Evolutionary conservation across 257 asterid species (phyloP).

Genomic region (Galeopsis tetrahit): DNA sequence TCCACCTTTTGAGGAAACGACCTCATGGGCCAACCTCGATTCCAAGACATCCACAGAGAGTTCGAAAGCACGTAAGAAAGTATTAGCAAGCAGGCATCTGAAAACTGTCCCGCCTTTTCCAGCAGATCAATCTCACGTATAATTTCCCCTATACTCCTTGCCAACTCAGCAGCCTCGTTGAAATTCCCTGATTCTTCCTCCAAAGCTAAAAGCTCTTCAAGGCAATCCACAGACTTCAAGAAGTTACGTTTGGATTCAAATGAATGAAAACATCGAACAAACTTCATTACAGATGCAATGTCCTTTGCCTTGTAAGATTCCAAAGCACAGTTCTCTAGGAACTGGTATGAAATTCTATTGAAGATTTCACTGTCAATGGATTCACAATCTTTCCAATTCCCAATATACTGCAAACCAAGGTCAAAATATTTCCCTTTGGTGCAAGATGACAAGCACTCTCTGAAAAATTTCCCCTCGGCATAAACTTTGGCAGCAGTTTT

Average conservation of each 20-base stretch:
- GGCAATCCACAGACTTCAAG: constrained; percentile 46
- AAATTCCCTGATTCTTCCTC: constrained; percentile 63
- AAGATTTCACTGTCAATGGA: constrained; percentile 19
- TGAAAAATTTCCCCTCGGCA: constrained; percentile 46
- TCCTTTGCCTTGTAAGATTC: constrained; percentile 41
- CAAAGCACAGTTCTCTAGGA: constrained; percentile 49
- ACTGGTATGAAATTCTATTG: constrained; percentile 44
- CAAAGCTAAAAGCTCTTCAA: constrained; percentile 52
- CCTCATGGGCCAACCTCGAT: constrained; percentile 63
- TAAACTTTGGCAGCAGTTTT: constrained; percentile 52
- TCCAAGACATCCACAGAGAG: constrained; percentile 51
- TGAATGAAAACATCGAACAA: constrained; percentile 51
- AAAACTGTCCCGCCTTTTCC: constrained; percentile 39
- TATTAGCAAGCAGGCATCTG: constrained; percentile 41
- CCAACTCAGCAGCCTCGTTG: constrained; percentile 60
- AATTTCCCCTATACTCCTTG: constrained; percentile 45
- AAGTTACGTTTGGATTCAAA: constrained; percentile 51
- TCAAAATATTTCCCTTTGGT: constrained; percentile 47
- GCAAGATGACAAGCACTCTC: constrained; percentile 58
- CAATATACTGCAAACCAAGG: constrained; percentile 52
- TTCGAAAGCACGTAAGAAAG: constrained; percentile 42
- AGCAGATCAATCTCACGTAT: constrained; percentile 49
- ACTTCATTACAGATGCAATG: constrained; percentile 47
- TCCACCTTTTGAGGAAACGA: constrained; percentile 40
- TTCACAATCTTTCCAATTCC: constrained; percentile 52